Evolutionary conservation across 73 alveolate species (phyloP).

Genomic region (Tetrahymena thermophila): DNA sequence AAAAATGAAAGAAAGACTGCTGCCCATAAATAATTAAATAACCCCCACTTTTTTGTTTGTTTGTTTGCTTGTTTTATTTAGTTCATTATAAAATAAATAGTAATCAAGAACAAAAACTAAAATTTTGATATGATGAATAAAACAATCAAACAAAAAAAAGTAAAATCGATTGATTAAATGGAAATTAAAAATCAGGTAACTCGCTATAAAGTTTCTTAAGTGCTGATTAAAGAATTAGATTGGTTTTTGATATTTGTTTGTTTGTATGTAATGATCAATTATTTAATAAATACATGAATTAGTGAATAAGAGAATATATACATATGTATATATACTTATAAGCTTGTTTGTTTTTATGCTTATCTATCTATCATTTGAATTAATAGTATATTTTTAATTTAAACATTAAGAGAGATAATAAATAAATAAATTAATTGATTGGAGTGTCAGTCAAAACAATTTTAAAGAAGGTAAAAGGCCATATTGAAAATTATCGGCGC

Average conservation of each 20-base stretch:
- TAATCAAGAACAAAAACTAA: neutral
- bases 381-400: neutral
- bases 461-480: neutral
- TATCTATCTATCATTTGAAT: neutral
- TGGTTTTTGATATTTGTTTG: neutral
- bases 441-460: neutral
- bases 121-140: neutral
- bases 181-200: neutral
- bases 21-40: neutral
- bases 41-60: neutral
- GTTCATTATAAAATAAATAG: neutral
- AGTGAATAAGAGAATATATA: neutral
- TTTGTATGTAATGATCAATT: neutral
- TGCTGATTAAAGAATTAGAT: neutral
- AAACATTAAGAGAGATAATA: neutral
- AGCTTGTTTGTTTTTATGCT: neutral
- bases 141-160: neutral
- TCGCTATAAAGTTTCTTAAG: neutral
- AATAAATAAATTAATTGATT: neutral
- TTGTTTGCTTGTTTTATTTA: neutral
- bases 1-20: neutral
- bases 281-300: too few species aligned
- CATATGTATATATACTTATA: neutral
- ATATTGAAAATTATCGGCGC: neutral
- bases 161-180: neutral